Evolutionary conservation across 1,284 basidiomycete species (phyloP).

Genomic region (Naganishia cerealis): DNA sequence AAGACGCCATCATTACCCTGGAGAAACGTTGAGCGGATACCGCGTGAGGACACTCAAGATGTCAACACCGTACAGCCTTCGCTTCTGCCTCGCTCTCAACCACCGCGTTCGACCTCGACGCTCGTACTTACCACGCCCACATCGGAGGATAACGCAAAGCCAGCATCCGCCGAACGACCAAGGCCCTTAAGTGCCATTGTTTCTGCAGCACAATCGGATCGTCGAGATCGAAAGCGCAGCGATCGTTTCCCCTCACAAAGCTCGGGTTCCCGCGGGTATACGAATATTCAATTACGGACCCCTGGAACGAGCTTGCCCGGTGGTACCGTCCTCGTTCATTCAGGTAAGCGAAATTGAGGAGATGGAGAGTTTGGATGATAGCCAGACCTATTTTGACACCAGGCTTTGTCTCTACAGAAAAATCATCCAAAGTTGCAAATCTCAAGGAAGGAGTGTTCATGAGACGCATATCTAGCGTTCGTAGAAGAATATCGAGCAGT

Average conservation of each 20-base stretch:
- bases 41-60: neutral
- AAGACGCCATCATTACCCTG: neutral
- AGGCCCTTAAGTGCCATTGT: neutral
- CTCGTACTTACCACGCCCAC: neutral
- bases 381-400: neutral
- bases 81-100: neutral
- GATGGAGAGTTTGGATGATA: neutral
- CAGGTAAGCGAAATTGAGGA: neutral
- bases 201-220: neutral
- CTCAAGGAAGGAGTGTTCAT: slow-evolving; percentile 4
- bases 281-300: neutral
- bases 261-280: neutral
- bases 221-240: slow-evolving; percentile 18
- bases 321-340: neutral
- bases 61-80: neutral
- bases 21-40: neutral
- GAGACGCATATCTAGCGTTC: slow-evolving; percentile 10
- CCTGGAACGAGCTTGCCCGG: neutral
- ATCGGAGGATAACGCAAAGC: neutral
- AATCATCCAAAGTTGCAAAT: neutral
- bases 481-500: slow-evolving; percentile 11
- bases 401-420: neutral
- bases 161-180: neutral
- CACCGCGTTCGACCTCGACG: neutral
- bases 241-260: neutral